Conservation (phyloP, 2,329 filamentous ascomycete genomes). For the Beauveria caledonica region DNA sequence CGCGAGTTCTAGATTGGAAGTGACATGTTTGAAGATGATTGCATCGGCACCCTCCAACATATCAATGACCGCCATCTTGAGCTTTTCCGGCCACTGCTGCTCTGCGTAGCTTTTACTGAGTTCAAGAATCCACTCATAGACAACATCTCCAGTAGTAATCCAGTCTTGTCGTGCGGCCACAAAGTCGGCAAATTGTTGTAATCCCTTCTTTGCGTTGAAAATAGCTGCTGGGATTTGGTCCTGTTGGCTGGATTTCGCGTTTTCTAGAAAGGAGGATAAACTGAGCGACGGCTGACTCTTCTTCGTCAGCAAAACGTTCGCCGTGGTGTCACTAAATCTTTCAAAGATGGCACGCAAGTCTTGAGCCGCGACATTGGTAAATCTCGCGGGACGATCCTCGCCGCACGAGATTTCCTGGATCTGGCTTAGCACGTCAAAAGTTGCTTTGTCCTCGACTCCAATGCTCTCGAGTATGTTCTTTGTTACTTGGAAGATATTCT, state of each 20-base stretch:
- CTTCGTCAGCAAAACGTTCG: conserved; percentile 44
- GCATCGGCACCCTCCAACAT: conserved; percentile 47
- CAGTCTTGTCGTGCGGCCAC: conserved; percentile 36
- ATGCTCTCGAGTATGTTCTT: conserved; percentile 48
- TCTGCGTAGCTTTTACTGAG: conserved; percentile 43
- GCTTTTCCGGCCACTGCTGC: conserved; percentile 49
- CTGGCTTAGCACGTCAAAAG: conserved; percentile 38
- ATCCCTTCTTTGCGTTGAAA: conserved; percentile 45
- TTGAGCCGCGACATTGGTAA: conserved; percentile 36
- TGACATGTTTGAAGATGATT: conserved; percentile 39
- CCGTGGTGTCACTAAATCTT: conserved; percentile 45
- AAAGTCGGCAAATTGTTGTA: conserved; percentile 42
- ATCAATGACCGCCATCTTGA: conserved; percentile 50
- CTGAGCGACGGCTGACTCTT: conserved; percentile 44
- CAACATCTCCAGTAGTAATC: conserved; percentile 48
- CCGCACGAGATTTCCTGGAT: conserved; percentile 43
- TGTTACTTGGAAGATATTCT: conserved; percentile 46
- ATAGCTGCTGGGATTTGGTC: conserved; percentile 36
- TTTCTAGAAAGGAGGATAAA: conserved; percentile 55
- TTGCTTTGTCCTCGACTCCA: conserved; percentile 41
- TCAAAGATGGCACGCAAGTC: conserved; percentile 43
- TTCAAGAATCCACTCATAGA: conserved; percentile 48
- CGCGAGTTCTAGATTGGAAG: conserved; percentile 31
- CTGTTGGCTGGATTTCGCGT: conserved; percentile 49
- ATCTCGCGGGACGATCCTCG: conserved; percentile 42